Conservation (phyloP, 768 basidiomycete genomes). For the Panaeolus papilionaceus region DNA sequence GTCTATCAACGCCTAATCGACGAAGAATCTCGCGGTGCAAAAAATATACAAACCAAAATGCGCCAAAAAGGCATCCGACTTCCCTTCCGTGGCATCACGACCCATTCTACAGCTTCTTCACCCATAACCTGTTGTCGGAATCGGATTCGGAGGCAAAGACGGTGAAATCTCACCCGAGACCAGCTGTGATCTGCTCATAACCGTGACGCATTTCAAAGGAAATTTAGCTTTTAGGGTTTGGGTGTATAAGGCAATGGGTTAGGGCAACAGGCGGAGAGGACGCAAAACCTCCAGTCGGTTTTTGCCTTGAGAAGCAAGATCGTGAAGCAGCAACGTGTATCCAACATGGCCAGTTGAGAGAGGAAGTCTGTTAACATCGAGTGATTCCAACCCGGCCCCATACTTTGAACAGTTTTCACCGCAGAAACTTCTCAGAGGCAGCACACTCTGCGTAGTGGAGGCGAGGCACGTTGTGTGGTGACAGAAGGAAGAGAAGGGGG, state of each 20-base stretch:
- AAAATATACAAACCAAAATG: not conserved
- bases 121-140: slow-evolving; percentile 15
- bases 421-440: not conserved
- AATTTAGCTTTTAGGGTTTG: slow-evolving; percentile 16
- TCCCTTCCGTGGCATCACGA: slow-evolving; percentile 3
- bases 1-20: slow-evolving; percentile 5
- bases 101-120: not conserved
- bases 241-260: not conserved
- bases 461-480: slow-evolving; percentile 20
- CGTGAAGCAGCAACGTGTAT: slow-evolving; percentile 5
- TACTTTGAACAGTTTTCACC: not conserved
- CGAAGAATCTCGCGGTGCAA: not conserved
- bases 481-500: slow-evolving; percentile 20
- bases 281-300: slow-evolving; percentile 16
- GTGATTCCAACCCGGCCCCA: not conserved
- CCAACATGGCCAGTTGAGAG: not conserved
- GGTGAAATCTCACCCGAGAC: slow-evolving; percentile 23
- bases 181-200: not conserved
- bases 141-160: slow-evolving; percentile 21
- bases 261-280: slow-evolving; percentile 5
- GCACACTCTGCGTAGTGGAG: not conserved
- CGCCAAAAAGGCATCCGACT: slow-evolving; percentile 4
- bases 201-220: slow-evolving; percentile 9
- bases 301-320: slow-evolving; percentile 8
- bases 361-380: not conserved